These are phyloP conservation scores for Pseudozyma tsukubaensis DNA, from an alignment of 1,284 basidiomycete genomes.

Conservation along the genomic window DNA sequence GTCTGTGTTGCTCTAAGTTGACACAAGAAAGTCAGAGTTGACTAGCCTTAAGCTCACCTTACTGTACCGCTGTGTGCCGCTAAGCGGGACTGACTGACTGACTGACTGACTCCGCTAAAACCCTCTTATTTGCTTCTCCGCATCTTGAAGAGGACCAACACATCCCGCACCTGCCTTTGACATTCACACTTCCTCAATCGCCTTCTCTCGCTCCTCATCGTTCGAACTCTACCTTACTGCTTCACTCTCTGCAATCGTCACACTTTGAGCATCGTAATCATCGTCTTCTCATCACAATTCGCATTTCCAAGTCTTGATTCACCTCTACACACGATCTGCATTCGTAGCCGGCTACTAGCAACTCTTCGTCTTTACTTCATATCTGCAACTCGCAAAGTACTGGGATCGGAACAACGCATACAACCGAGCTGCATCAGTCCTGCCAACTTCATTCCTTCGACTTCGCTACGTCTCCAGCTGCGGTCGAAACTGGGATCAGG, in stretches of 20 bases:
- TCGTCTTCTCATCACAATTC: background rate
- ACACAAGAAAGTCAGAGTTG: too few species aligned
- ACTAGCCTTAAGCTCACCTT: too few species aligned
- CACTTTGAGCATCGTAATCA: slow-evolving; percentile 1
- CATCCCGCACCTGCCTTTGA: background rate
- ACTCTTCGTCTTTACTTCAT: background rate
- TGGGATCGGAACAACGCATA: too few species aligned
- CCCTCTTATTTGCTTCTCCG: slow-evolving; percentile 13
- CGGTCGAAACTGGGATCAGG: too few species aligned
- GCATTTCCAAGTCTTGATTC: background rate
- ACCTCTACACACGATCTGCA: background rate
- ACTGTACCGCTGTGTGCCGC: too few species aligned
- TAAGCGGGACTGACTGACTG: too few species aligned
- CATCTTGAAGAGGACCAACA: slow-evolving; percentile 2
- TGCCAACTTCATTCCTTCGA: too few species aligned
- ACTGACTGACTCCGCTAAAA: background rate
- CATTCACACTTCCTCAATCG: background rate
- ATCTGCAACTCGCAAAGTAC: background rate
- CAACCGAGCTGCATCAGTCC: background rate
- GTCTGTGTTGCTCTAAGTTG: too few species aligned
- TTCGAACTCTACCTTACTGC: too few species aligned
- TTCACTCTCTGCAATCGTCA: background rate
- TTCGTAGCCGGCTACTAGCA: slow-evolving; percentile 26
- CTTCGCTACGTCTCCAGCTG: too few species aligned
- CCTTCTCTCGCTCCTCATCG: background rate